A percentile compares a stretch with the other conserved stretches of the same genome.
phyloP scores from a whole-genome alignment of 2,329 filamentous ascomycete species.

The Zasmidium cellare region DNA sequence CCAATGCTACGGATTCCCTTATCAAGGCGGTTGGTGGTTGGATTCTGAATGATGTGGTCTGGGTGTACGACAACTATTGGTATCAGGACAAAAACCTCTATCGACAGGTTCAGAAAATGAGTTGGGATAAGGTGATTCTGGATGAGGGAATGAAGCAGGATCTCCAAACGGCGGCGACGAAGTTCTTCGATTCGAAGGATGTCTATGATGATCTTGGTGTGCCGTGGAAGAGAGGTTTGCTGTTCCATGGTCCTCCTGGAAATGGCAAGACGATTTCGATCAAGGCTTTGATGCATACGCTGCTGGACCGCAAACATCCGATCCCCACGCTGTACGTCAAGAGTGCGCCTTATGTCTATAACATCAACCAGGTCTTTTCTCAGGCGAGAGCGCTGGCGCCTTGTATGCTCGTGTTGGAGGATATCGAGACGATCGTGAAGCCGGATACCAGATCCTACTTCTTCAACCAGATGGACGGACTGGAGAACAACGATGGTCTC shows the following conservation, averaged over 20 bases:
- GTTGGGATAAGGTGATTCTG: slow-evolving; percentile 50
- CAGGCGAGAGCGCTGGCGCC: slow-evolving; percentile 64
- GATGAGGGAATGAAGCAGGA: slow-evolving; percentile 46
- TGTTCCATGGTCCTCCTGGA: slow-evolving; percentile 34
- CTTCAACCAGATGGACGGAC: slow-evolving; percentile 69
- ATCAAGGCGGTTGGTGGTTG: slow-evolving; percentile 37
- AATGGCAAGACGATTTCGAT: slow-evolving; percentile 49
- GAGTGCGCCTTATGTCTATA: slow-evolving; percentile 34
- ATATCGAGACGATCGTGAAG: slow-evolving; percentile 68
- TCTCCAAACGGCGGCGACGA: slow-evolving; percentile 38
- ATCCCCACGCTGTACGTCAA: slow-evolving; percentile 45
- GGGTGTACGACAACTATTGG: slow-evolving; percentile 47
- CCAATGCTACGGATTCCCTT: slow-evolving; percentile 38
- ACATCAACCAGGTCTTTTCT: slow-evolving; percentile 55
- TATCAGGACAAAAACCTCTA: slow-evolving; percentile 40
- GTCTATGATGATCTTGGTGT: slow-evolving; percentile 46
- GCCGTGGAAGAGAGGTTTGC: slow-evolving; percentile 49
- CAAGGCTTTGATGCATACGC: slow-evolving; percentile 41
- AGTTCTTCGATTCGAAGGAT: slow-evolving; percentile 42
- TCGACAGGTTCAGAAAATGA: slow-evolving; percentile 41
- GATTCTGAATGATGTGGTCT: slow-evolving; percentile 36
- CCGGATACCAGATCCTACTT: slow-evolving; percentile 65
- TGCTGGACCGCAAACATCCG: slow-evolving; percentile 35
- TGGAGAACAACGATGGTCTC: slow-evolving; percentile 69
- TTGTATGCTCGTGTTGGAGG: slow-evolving; percentile 71